Percentiles rank a stretch among this genome's conserved stretches.
phyloP scores from a whole-genome alignment of 2,329 filamentous ascomycete genomes.

The Pseudogymnoascus sp. region DNA sequence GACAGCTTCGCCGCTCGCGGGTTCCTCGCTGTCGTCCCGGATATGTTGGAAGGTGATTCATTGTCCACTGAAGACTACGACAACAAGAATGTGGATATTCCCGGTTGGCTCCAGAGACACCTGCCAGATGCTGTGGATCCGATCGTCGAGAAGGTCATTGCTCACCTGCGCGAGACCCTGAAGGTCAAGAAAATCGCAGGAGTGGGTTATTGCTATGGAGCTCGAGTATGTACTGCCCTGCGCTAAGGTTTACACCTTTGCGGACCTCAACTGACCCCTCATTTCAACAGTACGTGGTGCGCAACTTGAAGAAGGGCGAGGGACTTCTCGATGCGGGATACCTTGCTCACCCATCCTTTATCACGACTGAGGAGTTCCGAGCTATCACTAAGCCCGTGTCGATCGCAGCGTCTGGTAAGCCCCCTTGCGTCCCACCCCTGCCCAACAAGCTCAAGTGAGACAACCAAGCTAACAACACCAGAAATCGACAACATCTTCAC shows the following conservation, averaged over 20 bases:
- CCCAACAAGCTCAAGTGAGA: background rate
- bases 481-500: slow-evolving; percentile 60
- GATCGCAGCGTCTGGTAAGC: slow-evolving; percentile 41
- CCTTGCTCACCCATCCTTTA: slow-evolving; percentile 71
- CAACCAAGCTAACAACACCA: slow-evolving; percentile 15
- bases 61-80: slow-evolving; percentile 41
- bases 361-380: slow-evolving; percentile 56
- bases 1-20: slow-evolving; percentile 66
- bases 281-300: background rate
- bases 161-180: slow-evolving; percentile 41
- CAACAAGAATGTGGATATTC: slow-evolving; percentile 22
- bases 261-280: background rate
- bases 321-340: slow-evolving; percentile 39
- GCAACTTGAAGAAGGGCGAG: background rate
- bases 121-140: slow-evolving; percentile 13
- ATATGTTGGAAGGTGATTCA: slow-evolving; percentile 61
- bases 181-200: slow-evolving; percentile 51
- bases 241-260: slow-evolving; percentile 42
- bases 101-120: background rate
- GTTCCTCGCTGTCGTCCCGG: slow-evolving; percentile 45
- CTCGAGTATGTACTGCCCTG: slow-evolving; percentile 64
- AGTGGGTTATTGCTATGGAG: slow-evolving; percentile 70
- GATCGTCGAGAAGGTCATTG: slow-evolving; percentile 42
- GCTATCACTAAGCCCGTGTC: slow-evolving; percentile 58
- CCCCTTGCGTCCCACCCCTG: background rate